Percentiles rank a stretch among this genome's conserved stretches.
Evolutionary conservation across 1,284 basidiomycete species (phyloP).

Genomic region (Inonotus obliquus): DNA sequence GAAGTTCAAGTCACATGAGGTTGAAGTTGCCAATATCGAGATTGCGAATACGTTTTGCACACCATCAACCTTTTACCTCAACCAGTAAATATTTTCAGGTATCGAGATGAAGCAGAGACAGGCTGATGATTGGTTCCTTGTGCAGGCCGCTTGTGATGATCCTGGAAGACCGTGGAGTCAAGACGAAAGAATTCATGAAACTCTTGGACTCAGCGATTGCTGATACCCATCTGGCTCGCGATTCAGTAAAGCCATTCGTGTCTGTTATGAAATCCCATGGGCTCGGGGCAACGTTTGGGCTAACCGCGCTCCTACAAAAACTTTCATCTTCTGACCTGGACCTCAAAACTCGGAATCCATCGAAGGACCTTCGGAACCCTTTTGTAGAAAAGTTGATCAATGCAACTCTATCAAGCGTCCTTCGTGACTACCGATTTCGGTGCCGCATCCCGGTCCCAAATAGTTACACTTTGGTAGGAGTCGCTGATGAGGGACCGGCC

Average conservation of each 20-base stretch:
- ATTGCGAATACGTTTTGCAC: slow-evolving; percentile 59
- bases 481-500: slow-evolving; percentile 72
- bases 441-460: slow-evolving; percentile 68
- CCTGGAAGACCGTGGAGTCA: slow-evolving; percentile 60
- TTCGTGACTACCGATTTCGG: slow-evolving; percentile 67
- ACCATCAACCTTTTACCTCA: slow-evolving; percentile 56
- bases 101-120: neutral
- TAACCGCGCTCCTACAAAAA: slow-evolving; percentile 45
- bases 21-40: slow-evolving; percentile 54
- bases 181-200: slow-evolving; percentile 45
- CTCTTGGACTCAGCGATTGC: slow-evolving; percentile 53
- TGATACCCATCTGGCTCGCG: slow-evolving; percentile 49
- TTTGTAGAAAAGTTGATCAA: slow-evolving; percentile 51
- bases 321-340: slow-evolving; percentile 46
- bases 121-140: neutral
- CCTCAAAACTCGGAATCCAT: slow-evolving; percentile 34
- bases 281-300: slow-evolving; percentile 47
- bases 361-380: slow-evolving; percentile 40
- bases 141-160: slow-evolving; percentile 63
- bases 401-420: slow-evolving; percentile 54
- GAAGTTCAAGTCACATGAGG: slow-evolving; percentile 56
- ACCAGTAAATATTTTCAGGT: slow-evolving; percentile 41
- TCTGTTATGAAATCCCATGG: slow-evolving; percentile 43
- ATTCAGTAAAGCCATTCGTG: slow-evolving; percentile 44
- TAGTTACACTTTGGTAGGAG: slow-evolving; percentile 64